These are phyloP conservation scores for Hypomontagnella monticulosa DNA, from an alignment of 495 filamentous ascomycete genomes.

Conservation along the genomic window DNA sequence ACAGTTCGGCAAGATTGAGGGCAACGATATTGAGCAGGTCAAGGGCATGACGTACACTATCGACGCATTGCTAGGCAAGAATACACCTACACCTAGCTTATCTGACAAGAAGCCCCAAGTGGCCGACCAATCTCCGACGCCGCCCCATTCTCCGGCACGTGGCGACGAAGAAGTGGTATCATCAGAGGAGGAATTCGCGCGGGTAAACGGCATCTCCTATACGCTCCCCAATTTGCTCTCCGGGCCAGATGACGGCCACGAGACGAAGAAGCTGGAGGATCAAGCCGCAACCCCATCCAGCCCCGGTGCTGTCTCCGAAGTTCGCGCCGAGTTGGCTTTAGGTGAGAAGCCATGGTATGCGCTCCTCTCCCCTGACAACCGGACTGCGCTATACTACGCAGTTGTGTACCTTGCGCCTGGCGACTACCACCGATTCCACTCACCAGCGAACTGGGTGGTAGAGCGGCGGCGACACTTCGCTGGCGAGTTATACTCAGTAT, in stretches of 20 bases:
- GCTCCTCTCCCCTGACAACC: slow-evolving; percentile 63
- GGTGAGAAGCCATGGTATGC: slow-evolving; percentile 82
- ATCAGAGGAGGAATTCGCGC: slow-evolving; percentile 89
- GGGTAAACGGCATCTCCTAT: slow-evolving; percentile 96
- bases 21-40: slow-evolving; percentile 96
- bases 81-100: slow-evolving; percentile 56
- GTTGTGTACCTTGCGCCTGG: slow-evolving; percentile 98
- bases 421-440: slow-evolving; percentile 99
- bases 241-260: slow-evolving; percentile 54
- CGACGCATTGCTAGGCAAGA: slow-evolving; percentile 85
- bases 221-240: slow-evolving; percentile 90
- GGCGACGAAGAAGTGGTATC: slow-evolving; percentile 72
- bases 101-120: slow-evolving; percentile 39
- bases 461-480: slow-evolving; percentile 93
- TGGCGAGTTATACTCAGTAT: slow-evolving; percentile 93
- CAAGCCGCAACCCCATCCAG: slow-evolving; percentile 65
- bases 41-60: slow-evolving; percentile 98
- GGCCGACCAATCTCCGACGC: slow-evolving; percentile 29
- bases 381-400: slow-evolving; percentile 84
- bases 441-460: slow-evolving; percentile 91
- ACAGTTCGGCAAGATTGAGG: slow-evolving; percentile 90
- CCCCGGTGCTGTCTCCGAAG: slow-evolving; percentile 76
- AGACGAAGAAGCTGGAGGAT: slow-evolving; percentile 59
- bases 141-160: slow-evolving; percentile 25
- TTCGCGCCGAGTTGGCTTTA: slow-evolving; percentile 82